phyloP scores from a whole-genome alignment of 1,284 basidiomycete genomes.

The Rhodofomes roseus region DNA sequence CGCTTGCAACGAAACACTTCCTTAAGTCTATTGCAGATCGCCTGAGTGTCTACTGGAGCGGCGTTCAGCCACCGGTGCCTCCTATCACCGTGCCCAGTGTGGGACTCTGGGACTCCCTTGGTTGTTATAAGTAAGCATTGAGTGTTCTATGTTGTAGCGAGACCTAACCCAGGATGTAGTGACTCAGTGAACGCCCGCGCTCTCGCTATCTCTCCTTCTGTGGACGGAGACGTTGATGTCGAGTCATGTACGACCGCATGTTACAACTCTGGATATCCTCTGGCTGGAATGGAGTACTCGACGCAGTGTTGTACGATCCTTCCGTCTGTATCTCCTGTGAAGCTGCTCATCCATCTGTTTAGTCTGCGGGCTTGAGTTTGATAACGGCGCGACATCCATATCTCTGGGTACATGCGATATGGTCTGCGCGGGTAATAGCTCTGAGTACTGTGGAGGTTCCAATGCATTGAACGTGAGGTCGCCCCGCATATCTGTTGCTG shows the following conservation, averaged over 20 bases:
- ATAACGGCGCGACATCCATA: conserved; percentile 42
- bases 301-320: conserved; percentile 45
- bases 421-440: conserved; percentile 56
- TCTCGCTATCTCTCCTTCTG: conserved; percentile 39
- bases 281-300: conserved; percentile 51
- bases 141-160: background rate
- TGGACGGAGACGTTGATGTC: conserved; percentile 47
- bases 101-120: conserved; percentile 60
- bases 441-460: conserved; percentile 67
- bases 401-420: conserved; percentile 54
- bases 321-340: background rate
- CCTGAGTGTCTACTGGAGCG: conserved; percentile 65
- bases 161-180: conserved; percentile 26
- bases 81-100: conserved; percentile 47
- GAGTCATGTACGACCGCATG: conserved; percentile 61
- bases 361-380: conserved; percentile 54
- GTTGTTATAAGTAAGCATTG: conserved; percentile 55
- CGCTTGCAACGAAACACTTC: conserved; percentile 3
- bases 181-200: conserved; percentile 47
- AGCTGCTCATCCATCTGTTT: background rate
- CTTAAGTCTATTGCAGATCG: conserved; percentile 27
- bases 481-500: background rate
- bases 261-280: conserved; percentile 52
- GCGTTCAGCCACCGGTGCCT: conserved; percentile 47
- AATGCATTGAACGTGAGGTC: conserved; percentile 29